Evolutionary conservation across 306 rosid species (phyloP).

Genomic region (Dalbergia oliveri): DNA sequence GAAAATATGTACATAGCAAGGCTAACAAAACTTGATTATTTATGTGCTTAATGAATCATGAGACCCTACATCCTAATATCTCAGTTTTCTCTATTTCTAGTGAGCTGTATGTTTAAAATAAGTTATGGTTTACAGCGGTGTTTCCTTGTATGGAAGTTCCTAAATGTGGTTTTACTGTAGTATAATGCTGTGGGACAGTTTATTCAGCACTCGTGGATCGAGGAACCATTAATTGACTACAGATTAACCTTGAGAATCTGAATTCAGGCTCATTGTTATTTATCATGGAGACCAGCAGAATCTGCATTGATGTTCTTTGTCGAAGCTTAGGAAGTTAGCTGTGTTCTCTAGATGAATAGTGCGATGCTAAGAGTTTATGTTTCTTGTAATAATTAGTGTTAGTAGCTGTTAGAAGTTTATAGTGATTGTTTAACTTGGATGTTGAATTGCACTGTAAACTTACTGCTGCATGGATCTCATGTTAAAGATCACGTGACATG

Average conservation of each 20-base stretch:
- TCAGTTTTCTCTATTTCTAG: not conserved
- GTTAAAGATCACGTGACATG: not conserved
- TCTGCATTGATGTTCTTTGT: not conserved
- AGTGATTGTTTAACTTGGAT: not conserved
- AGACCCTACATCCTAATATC: not conserved
- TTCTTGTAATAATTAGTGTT: not conserved
- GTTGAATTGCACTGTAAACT: slow-evolving; percentile 26
- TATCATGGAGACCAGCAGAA: not conserved
- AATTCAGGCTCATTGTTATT: slow-evolving; percentile 11
- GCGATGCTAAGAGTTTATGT: not conserved
- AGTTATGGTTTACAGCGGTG: not conserved
- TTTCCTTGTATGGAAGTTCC: slow-evolving; percentile 4
- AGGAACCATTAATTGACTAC: slow-evolving; percentile 9
- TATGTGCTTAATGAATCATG: not conserved
- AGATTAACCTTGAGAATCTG: not conserved
- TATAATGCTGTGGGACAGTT: slow-evolving; percentile 17
- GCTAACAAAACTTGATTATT: not conserved
- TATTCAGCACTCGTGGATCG: slow-evolving; percentile 2
- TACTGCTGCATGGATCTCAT: not conserved
- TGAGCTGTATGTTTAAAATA: slow-evolving; percentile 4
- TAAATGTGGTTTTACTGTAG: not conserved
- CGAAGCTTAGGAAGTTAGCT: not conserved
- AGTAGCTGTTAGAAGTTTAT: not conserved
- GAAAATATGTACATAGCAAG: not conserved
- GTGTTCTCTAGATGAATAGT: not conserved